Base-by-base conservation (phyloP, 2,329 filamentous ascomycete genomes). In the Epichloe uncinata region DNA sequence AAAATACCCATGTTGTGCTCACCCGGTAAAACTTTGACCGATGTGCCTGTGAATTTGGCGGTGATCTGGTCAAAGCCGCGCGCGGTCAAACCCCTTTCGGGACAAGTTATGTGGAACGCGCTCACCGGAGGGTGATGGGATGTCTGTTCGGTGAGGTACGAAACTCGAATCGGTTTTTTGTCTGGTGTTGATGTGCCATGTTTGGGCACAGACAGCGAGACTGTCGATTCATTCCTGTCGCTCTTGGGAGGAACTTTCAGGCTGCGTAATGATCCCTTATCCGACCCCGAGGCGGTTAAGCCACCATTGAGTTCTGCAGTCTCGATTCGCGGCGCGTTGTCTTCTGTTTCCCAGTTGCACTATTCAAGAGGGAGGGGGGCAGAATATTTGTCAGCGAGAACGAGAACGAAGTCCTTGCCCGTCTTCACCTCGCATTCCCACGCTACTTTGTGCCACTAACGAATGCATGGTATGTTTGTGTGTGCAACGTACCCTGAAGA, bases 51-150 rank as follows among this genome's bases (percentile, higher is more conserved):
- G 69, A 98, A 98, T 67, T 96, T 97, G 62, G 93, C 93, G 58
- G 86, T 91, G 60, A 98, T 83, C 71, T 98, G 93, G 63, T 98
- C 93, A 63, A 91, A 98, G 1, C 93, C 93, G 52, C 85, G 79
- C 15, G 93, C 93, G 37, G 81, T 81, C 56, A 98, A 78, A 30
- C 91, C 93, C 63, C 88, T 90, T 57, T 94, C 86, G 0, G 90
- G 89, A 63, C 93, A 98, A 62, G 89, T 84, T 55, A 96, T 83
- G 66, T 87, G 91, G 68, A 95, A 98, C 13, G 93, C 93, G 58
- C 91, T 97, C 56, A 98, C 91, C 9, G 93, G 93, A 35, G 93
- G 93, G 68, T 98, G 93, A 61, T 98, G 93, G 7, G 89, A 96
- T 8, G 93, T 98, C 70, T 98, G 93, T 69, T 98, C 93, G 26